A percentile compares a stretch with the other conserved stretches of the same genome.
Conservation (phyloP, 1,284 basidiomycete species). For the Macrocystidia cucumis region DNA sequence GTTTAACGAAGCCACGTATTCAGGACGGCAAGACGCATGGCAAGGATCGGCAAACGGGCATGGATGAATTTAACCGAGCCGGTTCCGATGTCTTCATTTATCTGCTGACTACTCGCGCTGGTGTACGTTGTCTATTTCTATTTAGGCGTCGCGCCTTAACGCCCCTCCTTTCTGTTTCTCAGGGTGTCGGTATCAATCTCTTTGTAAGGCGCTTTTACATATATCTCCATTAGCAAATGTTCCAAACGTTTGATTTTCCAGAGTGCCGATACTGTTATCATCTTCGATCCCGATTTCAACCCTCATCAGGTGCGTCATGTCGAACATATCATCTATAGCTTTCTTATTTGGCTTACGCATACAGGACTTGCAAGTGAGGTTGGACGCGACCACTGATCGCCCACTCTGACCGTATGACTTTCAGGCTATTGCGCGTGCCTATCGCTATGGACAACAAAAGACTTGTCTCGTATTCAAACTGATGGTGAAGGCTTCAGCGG, state of each 20-base stretch:
- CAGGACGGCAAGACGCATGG: slow-evolving; percentile 91
- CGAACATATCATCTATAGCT: slow-evolving; percentile 45
- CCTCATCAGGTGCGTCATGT: slow-evolving; percentile 87
- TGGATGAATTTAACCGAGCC: slow-evolving; percentile 90
- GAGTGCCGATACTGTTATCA: slow-evolving; percentile 87
- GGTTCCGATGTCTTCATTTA: slow-evolving; percentile 88
- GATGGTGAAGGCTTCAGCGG: slow-evolving; percentile 85
- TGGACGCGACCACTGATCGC: background rate
- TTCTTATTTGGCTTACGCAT: slow-evolving; percentile 6
- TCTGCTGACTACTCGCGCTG: slow-evolving; percentile 90
- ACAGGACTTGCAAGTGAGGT: slow-evolving; percentile 63
- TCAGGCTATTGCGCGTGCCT: slow-evolving; percentile 85
- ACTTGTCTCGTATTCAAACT: slow-evolving; percentile 87
- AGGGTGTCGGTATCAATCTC: slow-evolving; percentile 86
- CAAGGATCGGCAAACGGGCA: slow-evolving; percentile 82
- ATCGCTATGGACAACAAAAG: slow-evolving; percentile 78
- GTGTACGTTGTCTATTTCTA: slow-evolving; percentile 41
- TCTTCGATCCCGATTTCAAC: slow-evolving; percentile 93
- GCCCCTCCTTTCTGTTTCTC: slow-evolving; percentile 6
- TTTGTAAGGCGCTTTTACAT: slow-evolving; percentile 25
- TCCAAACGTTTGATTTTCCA: slow-evolving; percentile 10
- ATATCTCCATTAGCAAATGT: slow-evolving; percentile 19
- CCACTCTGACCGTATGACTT: slow-evolving; percentile 6
- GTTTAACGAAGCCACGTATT: slow-evolving; percentile 26
- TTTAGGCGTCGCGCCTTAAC: slow-evolving; percentile 49